These are phyloP conservation scores for Candida gigantensis DNA, from an alignment of 1,139 yeast genomes.

Conservation along the genomic window DNA sequence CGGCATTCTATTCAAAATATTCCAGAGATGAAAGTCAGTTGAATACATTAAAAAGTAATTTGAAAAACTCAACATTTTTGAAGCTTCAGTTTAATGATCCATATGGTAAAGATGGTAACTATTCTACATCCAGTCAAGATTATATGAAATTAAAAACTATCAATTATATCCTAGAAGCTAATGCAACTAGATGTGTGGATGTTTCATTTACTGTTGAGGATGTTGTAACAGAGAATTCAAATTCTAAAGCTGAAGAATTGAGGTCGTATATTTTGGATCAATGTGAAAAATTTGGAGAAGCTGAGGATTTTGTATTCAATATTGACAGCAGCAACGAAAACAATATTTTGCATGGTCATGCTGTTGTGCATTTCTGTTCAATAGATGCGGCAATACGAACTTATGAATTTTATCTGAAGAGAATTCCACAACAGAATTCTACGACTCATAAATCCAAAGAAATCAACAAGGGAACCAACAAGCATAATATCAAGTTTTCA, in stretches of 20 bases:
- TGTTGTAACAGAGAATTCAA: conserved; percentile 8
- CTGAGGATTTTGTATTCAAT: conserved; percentile 30
- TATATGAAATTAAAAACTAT: conserved; percentile 44
- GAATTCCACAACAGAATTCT: too few relatives aligned
- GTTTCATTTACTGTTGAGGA: conserved; percentile 20
- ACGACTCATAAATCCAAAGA: too few relatives aligned
- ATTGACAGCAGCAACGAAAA: neutral
- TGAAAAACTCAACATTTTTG: conserved; percentile 33
- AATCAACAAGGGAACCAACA: conserved; percentile 19
- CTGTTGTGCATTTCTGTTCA: conserved; percentile 37
- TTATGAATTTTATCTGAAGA: conserved; percentile 33
- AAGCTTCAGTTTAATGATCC: conserved; percentile 34
- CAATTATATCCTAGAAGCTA: conserved; percentile 41
- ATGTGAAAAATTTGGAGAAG: conserved; percentile 36
- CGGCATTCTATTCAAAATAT: conserved; percentile 38
- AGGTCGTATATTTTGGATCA: conserved; percentile 19
- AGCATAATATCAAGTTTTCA: conserved; percentile 11
- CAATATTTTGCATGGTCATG: conserved; percentile 15
- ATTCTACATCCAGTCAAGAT: conserved; percentile 26
- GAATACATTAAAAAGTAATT: conserved; percentile 24
- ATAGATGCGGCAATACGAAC: conserved; percentile 43
- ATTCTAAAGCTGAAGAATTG: conserved; percentile 5
- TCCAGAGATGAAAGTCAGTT: conserved; percentile 29
- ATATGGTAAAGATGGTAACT: conserved; percentile 8
- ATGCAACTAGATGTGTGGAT: conserved; percentile 40